Base-by-base conservation (phyloP, 148 eudicot species). In the Heliosperma pusillum region DNA sequence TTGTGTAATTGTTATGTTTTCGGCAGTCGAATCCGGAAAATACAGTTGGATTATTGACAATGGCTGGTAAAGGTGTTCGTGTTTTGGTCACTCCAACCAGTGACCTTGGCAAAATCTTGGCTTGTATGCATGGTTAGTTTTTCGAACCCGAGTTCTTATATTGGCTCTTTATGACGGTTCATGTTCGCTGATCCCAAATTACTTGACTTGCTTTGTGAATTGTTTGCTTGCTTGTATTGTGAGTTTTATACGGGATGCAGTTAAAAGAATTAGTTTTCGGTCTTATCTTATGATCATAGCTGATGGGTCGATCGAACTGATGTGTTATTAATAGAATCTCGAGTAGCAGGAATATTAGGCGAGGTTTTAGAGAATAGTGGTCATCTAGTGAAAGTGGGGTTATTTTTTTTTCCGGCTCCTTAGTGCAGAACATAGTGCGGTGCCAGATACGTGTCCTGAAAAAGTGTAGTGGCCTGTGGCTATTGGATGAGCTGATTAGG, bases 21-120 rank as follows among this genome's bases (percentile, higher is more conserved):
- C 61, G 16, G 82, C 85, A 96, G 99, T 86, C 97, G 52, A 96
- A 96, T 89, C 97, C 97, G 20, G 99, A 96, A 85, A 96, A 92
- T 76, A 96, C 97, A 12, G 99, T 96, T 47, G 99, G 99, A 55
- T 85, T 92, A 62, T 74, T 96, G 76, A 96, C 97, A 12, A 96
- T 96, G 99, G 97, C 97, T 50, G 97, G 99, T 22, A 92, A 92
- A 85, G 99, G 99, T 36, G 97, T 92, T 80, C 97, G 97, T 4
- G 99, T 96, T 59, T 79, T 96, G 87, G 97, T 92, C 59, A 96
- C 99, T 76, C 99, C 99, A 0, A 96, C 99, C 44, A 89, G 94
- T 74, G 99, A 96, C 80, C 97, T 96, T 80, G 97, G 97, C 10
- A 92, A 92, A 86, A 92, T 96, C 68, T 82, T 96, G 77, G 97